Evolutionary conservation across 805 yeast genomes (phyloP).

Genomic region (Dipodascopsis uninucleata): DNA sequence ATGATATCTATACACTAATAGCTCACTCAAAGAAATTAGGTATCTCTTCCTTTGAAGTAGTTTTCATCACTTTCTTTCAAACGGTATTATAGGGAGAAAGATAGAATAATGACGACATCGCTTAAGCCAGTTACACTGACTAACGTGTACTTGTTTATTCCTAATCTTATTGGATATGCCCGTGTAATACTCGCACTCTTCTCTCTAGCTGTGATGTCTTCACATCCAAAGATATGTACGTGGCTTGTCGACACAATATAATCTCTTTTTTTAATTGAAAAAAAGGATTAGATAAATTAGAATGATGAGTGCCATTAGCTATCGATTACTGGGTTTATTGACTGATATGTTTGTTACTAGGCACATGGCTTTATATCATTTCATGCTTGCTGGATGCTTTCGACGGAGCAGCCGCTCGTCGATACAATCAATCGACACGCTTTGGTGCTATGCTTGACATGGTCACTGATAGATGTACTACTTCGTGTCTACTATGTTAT

Average conservation of each 20-base stretch:
- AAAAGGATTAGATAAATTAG: neutral
- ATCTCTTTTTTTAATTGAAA: neutral
- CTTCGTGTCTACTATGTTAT: conserved; percentile 86
- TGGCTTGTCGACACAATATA: neutral
- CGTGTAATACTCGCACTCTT: conserved; percentile 78
- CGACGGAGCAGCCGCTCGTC: conserved; percentile 93
- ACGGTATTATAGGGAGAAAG: no score
- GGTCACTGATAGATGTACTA: conserved; percentile 98
- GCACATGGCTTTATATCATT: conserved; percentile 66
- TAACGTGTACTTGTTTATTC: conserved; percentile 74
- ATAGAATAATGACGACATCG: no score
- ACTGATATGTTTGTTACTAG: conserved; percentile 4
- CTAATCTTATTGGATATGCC: conserved; percentile 85
- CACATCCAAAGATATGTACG: conserved; percentile 71
- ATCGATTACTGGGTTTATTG: no score
- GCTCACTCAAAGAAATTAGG: no score
- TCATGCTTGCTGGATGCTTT: conserved; percentile 93
- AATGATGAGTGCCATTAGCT: no score
- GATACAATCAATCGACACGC: conserved; percentile 79
- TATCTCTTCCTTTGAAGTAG: no score
- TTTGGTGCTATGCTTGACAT: conserved; percentile 97
- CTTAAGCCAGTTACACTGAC: conserved; percentile 39
- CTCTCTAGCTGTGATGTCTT: conserved; percentile 76
- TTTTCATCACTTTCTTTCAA: no score
- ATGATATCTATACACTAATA: no score